Evolutionary conservation across 345 rosid species (phyloP), one percentile per base, ranked within the genome.

Genomic region (Dipteronia sinensis): DNA sequence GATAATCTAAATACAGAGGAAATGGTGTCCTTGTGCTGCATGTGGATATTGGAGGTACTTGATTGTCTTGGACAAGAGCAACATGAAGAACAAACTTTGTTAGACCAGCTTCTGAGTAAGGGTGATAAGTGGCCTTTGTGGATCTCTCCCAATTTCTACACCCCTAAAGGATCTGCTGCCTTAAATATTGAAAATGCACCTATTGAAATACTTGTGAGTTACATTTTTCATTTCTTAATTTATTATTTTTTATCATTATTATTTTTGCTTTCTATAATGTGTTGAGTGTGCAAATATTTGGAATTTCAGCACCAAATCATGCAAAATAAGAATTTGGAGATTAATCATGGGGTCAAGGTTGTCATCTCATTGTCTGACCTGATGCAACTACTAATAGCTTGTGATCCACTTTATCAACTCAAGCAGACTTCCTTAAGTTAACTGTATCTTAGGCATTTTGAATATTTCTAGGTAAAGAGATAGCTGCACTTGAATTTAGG

Each of bases 41-140:
- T 76, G 34, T 90, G 96, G 97, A 75, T 90, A 80, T 76, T 83
- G 81, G 90, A 90, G 82, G 83, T 92, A 78, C 79, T 96, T 69
- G 83, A 84, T 75, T 83, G 82, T 82, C 87, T 90, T 74, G 89
- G 92, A 80, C 66, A 75, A 81, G 86, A 86, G 82, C 88, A 78
- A 71, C 59, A 81, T 13, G 92, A 88, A 80, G 94, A 94, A 82
- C 91, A 93, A 78, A 78, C 74, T 81, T 69, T 91, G 6, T 80
- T 91, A 72, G 90, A 90, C 84, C 86, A 86, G 83, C 94, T 96
- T 68, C 85, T 92, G 31, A 79, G 80, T 76, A 85, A 88, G 89
- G 86, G 80, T 84, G 88, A 90, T 73, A 73, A 65, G 46, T 96
- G 99, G 98, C 99, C 97, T 63, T 75, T 85, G 65, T 92, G 98